Percentiles rank a stretch among this genome's conserved stretches.
These are phyloP conservation scores for Erysimum cheiri DNA, from an alignment of 441 rosid species.

Conservation along the genomic window DNA sequence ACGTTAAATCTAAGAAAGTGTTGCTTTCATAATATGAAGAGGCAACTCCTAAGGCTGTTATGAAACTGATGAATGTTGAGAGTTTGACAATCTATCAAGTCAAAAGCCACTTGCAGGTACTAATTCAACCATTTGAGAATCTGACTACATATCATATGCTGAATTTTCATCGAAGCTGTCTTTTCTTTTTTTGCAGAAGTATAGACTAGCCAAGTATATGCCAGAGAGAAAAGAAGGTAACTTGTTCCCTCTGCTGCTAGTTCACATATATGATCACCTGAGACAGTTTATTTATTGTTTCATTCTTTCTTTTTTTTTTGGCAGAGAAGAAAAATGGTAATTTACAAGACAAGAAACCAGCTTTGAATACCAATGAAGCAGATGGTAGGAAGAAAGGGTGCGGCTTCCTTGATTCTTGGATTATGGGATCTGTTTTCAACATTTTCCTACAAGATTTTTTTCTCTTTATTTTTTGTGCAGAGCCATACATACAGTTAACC, in stretches of 20 bases:
- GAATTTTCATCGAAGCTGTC: neutral
- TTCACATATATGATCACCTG: neutral
- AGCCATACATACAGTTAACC: conserved; percentile 55
- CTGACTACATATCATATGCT: no score
- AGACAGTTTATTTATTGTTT: neutral
- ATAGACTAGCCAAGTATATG: conserved; percentile 85
- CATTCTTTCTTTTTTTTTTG: neutral
- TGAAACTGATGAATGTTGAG: conserved; percentile 84
- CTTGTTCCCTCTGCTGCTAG: conserved; percentile 1
- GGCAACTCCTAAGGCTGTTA: conserved; percentile 85
- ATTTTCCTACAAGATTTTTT: neutral
- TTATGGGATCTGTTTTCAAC: conserved; percentile 4
- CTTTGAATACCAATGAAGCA: conserved; percentile 49
- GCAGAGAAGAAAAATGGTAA: conserved; percentile 59
- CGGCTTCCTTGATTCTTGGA: conserved; percentile 19
- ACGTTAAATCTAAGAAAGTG: neutral
- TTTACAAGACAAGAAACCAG: conserved; percentile 60
- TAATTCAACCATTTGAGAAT: conserved; percentile 17
- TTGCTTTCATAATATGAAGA: conserved; percentile 49
- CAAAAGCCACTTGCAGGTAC: conserved; percentile 92
- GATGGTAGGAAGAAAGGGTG: conserved; percentile 65
- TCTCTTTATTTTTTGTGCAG: conserved; percentile 38
- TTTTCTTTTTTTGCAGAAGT: conserved; percentile 57
- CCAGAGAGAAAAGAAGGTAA: conserved; percentile 90
- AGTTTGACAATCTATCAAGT: conserved; percentile 89